These are phyloP conservation scores for Kuraishia hungarica DNA, from an alignment of 805 yeast genomes.

Conservation along the genomic window DNA sequence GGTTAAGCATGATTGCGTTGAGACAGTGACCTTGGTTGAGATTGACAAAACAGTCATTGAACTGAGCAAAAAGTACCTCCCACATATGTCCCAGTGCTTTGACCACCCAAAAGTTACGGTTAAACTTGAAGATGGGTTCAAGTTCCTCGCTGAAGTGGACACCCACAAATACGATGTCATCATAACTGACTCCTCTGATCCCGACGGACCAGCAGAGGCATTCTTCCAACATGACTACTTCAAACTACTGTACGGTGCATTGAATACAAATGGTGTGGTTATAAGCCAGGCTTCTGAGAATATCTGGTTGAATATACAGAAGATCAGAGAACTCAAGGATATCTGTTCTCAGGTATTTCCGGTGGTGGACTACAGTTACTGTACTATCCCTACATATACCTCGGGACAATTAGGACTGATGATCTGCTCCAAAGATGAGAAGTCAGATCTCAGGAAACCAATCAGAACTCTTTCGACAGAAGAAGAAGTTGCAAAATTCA, in stretches of 20 bases:
- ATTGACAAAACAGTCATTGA: slow-evolving; percentile 90
- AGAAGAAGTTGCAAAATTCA: slow-evolving; percentile 56
- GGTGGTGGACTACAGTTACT: slow-evolving; percentile 82
- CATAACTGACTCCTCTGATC: slow-evolving; percentile 89
- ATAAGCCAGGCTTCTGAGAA: slow-evolving; percentile 89
- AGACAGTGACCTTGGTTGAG: slow-evolving; percentile 87
- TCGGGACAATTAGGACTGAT: slow-evolving; percentile 97
- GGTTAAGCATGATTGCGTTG: slow-evolving; percentile 36
- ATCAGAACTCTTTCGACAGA: slow-evolving; percentile 53
- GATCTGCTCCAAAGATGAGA: slow-evolving; percentile 79
- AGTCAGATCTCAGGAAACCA: slow-evolving; percentile 61
- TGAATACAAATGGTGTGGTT: slow-evolving; percentile 84
- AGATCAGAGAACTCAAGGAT: slow-evolving; percentile 72
- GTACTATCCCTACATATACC: slow-evolving; percentile 94
- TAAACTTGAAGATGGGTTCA: slow-evolving; percentile 75
- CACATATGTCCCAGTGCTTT: slow-evolving; percentile 68
- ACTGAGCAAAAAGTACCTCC: slow-evolving; percentile 80
- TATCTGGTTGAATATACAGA: slow-evolving; percentile 85
- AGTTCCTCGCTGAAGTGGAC: slow-evolving; percentile 42
- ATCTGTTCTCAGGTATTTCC: slow-evolving; percentile 86
- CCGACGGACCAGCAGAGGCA: slow-evolving; percentile 95
- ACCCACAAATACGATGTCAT: slow-evolving; percentile 59
- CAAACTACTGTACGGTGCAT: slow-evolving; percentile 74
- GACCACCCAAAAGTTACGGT: slow-evolving; percentile 59
- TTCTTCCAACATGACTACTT: slow-evolving; percentile 91